phyloP scores from a whole-genome alignment of 495 filamentous ascomycete genomes.

The Pyronema domesticum region DNA sequence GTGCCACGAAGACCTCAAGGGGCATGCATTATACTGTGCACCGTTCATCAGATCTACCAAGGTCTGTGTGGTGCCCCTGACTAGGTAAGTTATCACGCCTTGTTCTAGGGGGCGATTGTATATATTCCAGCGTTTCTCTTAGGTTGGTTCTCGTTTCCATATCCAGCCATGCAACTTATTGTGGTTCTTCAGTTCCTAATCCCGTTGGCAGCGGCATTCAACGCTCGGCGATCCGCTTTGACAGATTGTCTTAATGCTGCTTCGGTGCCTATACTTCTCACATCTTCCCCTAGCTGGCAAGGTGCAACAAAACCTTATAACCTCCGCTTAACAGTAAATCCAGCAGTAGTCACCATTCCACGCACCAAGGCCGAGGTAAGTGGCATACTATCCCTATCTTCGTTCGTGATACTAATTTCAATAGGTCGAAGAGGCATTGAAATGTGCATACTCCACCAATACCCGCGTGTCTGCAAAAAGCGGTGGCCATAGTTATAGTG shows the following conservation, averaged over 20 bases:
- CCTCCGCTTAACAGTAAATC: conserved; percentile 5
- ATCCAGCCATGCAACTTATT: background rate
- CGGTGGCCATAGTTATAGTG: conserved; percentile 13
- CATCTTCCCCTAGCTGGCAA: background rate
- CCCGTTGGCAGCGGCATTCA: background rate
- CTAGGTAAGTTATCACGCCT: too few species aligned
- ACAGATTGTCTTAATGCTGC: conserved; percentile 8
- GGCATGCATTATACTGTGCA: too few species aligned
- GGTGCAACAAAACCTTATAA: conserved; percentile 3
- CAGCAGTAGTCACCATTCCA: conserved; percentile 3
- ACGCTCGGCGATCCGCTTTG: background rate
- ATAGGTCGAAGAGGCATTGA: background rate
- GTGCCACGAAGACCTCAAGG: too few species aligned
- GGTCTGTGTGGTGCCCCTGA: too few species aligned
- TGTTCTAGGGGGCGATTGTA: too few species aligned
- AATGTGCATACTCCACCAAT: conserved; percentile 2
- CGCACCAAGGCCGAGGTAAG: conserved; percentile 1
- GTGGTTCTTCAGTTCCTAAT: background rate
- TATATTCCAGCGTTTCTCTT: too few species aligned
- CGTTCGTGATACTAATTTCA: background rate
- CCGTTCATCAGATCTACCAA: too few species aligned
- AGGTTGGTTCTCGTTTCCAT: too few species aligned
- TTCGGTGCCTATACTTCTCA: conserved; percentile 3
- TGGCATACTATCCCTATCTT: background rate
- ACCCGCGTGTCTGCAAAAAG: conserved; percentile 3